These are phyloP conservation scores for Calcarisporium arbuscula DNA, from an alignment of 2,329 filamentous ascomycete species.

Conservation along the genomic window DNA sequence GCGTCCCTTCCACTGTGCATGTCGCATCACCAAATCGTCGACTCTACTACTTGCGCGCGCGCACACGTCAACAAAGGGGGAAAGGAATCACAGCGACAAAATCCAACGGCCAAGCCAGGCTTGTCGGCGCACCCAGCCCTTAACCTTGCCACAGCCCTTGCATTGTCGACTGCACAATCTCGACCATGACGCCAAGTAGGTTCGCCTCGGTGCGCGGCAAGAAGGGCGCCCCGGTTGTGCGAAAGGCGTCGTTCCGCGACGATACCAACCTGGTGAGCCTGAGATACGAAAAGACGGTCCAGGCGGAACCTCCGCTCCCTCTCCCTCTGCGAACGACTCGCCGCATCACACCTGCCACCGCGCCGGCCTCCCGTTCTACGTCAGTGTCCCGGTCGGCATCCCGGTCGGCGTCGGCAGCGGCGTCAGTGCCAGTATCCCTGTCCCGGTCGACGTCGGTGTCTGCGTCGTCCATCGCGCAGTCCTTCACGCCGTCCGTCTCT, in stretches of 20 bases:
- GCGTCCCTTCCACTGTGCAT: no score
- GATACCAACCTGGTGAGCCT: constrained; percentile 46
- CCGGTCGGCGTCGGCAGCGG: constrained; percentile 17
- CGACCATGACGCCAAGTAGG: constrained; percentile 31
- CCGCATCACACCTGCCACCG: constrained; percentile 20
- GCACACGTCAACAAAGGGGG: no score
- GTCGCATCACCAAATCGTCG: no score
- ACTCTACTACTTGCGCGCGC: no score
- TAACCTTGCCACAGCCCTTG: constrained; percentile 3
- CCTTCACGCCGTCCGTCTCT: constrained; percentile 11
- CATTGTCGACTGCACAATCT: background rate
- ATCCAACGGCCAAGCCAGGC: no score
- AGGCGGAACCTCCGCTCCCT: constrained; percentile 51
- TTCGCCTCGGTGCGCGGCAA: constrained; percentile 37
- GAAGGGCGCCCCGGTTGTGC: constrained; percentile 27
- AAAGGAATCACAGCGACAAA: no score
- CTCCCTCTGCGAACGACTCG: constrained; percentile 38
- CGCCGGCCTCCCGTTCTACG: constrained; percentile 11
- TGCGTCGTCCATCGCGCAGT: no score
- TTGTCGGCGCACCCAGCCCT: no score
- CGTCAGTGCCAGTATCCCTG: constrained; percentile 8
- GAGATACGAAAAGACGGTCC: constrained; percentile 55
- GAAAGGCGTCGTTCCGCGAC: constrained; percentile 33
- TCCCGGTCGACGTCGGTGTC: constrained; percentile 17
- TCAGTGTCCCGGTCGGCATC: no score